Evolutionary conservation across 2,329 filamentous ascomycete species (phyloP).

Genomic region (Aspergillus ruber): DNA sequence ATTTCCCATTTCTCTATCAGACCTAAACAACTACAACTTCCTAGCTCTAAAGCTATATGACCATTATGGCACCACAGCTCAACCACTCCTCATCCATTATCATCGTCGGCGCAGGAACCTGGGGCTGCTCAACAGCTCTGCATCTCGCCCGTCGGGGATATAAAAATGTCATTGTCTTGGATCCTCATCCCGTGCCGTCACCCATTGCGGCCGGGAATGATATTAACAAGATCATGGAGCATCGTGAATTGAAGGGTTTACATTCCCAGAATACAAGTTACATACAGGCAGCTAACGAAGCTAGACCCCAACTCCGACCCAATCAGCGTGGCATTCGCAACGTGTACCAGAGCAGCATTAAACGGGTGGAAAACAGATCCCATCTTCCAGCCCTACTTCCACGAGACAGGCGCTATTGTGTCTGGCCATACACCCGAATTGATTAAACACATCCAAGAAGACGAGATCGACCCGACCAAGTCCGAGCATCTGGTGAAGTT

Average conservation of each 20-base stretch:
- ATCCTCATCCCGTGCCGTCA: constrained; percentile 42
- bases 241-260: constrained; percentile 31
- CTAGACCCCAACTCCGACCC: constrained; percentile 12
- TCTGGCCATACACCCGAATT: constrained; percentile 38
- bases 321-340: constrained; percentile 15
- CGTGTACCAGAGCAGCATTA: constrained; percentile 23
- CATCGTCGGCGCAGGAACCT: constrained; percentile 47
- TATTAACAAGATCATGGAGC: constrained; percentile 44
- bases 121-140: constrained; percentile 48
- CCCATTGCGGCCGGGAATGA: constrained; percentile 47
- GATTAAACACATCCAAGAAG: constrained; percentile 32
- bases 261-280: background rate
- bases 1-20: background rate
- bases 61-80: constrained; percentile 3
- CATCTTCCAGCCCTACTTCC: constrained; percentile 41
- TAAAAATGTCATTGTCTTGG: constrained; percentile 44
- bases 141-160: constrained; percentile 47
- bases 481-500: constrained; percentile 27
- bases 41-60: background rate
- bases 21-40: background rate
- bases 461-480: constrained; percentile 26
- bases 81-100: constrained; percentile 22
- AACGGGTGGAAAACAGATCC: constrained; percentile 40
- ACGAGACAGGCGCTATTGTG: constrained; percentile 38
- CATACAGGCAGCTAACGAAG: constrained; percentile 1